phyloP scores from a whole-genome alignment of 2,329 filamentous ascomycete genomes.

The Clonostachys rhizophaga region DNA sequence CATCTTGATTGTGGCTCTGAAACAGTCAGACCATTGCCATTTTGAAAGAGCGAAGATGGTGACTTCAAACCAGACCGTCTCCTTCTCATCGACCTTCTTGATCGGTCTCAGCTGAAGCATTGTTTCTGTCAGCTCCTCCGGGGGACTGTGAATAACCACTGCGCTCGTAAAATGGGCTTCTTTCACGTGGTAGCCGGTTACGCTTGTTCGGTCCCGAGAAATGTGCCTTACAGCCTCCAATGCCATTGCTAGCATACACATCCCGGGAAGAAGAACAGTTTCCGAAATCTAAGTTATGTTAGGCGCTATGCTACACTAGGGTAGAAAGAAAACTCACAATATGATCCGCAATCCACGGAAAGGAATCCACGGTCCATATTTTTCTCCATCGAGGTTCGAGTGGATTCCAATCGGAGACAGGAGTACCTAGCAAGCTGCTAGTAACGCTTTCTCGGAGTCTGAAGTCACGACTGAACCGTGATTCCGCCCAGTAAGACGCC shows the following conservation, averaged over 20 bases:
- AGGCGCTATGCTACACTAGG: too few relatives aligned
- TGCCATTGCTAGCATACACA: constrained; percentile 12
- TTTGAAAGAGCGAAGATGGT: neutral
- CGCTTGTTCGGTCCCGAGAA: neutral
- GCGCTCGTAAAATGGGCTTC: constrained; percentile 1
- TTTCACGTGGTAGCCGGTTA: constrained; percentile 1
- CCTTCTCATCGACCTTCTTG: neutral
- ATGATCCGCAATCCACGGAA: constrained; percentile 32
- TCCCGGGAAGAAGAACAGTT: constrained; percentile 21
- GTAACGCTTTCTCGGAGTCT: constrained; percentile 17
- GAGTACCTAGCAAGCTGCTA: constrained; percentile 14
- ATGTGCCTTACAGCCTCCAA: constrained; percentile 16
- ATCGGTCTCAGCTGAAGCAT: neutral
- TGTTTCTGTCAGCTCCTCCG: neutral
- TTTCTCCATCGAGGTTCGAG: constrained; percentile 15
- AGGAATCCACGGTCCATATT: constrained; percentile 8
- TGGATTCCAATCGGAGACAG: constrained; percentile 4
- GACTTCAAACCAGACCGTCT: neutral
- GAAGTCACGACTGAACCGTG: constrained; percentile 17
- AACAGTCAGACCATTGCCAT: constrained; percentile 9
- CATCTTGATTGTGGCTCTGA: constrained; percentile 6
- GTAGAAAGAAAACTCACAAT: constrained; percentile 11
- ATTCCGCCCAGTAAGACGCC: constrained; percentile 22
- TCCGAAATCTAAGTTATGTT: neutral
- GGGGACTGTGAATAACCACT: neutral